Conservation (phyloP, 2,329 filamentous ascomycete genomes). For the Neonectria magnoliae region DNA sequence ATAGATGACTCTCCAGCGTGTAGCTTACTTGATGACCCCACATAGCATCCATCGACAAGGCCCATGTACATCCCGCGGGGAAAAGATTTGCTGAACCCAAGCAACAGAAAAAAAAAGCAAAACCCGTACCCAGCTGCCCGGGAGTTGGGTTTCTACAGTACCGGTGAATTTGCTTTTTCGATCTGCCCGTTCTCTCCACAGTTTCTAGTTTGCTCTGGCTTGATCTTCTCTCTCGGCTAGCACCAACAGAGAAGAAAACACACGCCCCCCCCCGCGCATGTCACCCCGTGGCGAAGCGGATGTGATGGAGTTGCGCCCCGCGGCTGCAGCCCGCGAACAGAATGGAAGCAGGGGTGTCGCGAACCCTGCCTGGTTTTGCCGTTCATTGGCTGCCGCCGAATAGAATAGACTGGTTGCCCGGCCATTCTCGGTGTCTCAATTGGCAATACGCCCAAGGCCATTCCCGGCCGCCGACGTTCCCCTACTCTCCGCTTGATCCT, state of each 20-base stretch:
- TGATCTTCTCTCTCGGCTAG: not conserved
- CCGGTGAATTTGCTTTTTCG: slow-evolving; percentile 34
- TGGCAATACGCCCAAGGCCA: no score
- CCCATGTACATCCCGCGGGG: no score
- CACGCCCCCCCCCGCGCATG: slow-evolving; percentile 2
- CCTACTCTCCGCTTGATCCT: not conserved
- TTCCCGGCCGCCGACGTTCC: not conserved
- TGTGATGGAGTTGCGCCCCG: slow-evolving; percentile 20
- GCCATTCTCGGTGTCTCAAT: no score
- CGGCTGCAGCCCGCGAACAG: slow-evolving; percentile 23
- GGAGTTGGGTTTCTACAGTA: slow-evolving; percentile 11
- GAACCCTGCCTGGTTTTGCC: not conserved
- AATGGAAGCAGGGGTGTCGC: slow-evolving; percentile 6
- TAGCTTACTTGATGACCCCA: not conserved
- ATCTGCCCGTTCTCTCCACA: slow-evolving; percentile 39
- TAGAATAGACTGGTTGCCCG: no score
- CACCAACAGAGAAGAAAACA: not conserved
- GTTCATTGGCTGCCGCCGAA: not conserved
- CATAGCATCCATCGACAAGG: no score
- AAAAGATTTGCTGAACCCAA: not conserved
- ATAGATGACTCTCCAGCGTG: slow-evolving; percentile 8
- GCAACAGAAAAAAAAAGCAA: not conserved
- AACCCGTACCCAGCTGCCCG: slow-evolving; percentile 26
- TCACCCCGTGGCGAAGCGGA: slow-evolving; percentile 33
- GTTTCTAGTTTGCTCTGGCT: not conserved